phyloP scores from a whole-genome alignment of 1,284 basidiomycete genomes.

The Cryptococcus sp. region DNA sequence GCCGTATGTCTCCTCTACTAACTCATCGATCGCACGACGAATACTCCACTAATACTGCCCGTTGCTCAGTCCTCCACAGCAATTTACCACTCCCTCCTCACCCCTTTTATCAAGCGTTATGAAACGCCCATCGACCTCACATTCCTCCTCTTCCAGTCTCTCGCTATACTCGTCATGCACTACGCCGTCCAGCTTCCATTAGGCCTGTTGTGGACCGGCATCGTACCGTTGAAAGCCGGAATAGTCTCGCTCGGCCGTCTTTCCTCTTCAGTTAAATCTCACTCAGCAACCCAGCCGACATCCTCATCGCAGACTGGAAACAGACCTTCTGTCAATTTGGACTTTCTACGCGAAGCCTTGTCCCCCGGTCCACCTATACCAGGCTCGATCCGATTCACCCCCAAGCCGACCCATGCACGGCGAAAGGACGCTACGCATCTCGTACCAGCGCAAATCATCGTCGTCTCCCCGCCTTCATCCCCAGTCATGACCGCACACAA shows the following conservation, averaged over 20 bases:
- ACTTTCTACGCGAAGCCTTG: background rate
- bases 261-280: background rate
- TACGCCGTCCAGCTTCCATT: constrained; percentile 16
- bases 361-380: background rate
- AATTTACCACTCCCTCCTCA: constrained; percentile 25
- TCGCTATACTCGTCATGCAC: constrained; percentile 21
- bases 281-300: background rate
- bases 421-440: too few relatives aligned
- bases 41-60: background rate
- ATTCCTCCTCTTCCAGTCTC: constrained; percentile 28
- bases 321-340: background rate
- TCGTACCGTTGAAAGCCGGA: background rate
- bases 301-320: background rate
- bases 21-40: background rate
- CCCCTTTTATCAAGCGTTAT: constrained; percentile 28
- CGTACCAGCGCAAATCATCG: background rate
- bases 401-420: too few relatives aligned
- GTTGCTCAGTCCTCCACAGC: constrained; percentile 25
- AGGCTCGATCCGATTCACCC: too few relatives aligned
- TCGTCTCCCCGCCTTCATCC: background rate
- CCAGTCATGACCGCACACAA: background rate
- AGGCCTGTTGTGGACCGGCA: background rate
- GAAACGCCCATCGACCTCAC: constrained; percentile 44
- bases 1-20: constrained; percentile 22
- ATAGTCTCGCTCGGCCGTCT: background rate